Evolutionary conservation across 805 yeast genomes (phyloP), one percentile per base, ranked within the genome.

Genomic region (Kuraishia molischiana): DNA sequence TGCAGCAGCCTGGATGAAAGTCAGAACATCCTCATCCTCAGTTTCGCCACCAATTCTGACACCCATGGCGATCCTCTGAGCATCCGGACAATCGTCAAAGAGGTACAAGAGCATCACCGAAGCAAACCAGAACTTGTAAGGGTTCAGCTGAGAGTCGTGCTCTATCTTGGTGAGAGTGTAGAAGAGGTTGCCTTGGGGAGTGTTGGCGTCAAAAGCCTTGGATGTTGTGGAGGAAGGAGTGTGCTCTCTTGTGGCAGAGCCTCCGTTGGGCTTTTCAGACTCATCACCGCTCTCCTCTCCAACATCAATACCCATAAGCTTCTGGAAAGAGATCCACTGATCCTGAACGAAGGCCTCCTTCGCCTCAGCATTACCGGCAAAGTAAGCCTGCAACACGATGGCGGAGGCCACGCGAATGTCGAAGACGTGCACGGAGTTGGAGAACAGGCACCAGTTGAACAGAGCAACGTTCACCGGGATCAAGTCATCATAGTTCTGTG

Each of bases 41-140:
- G 59, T 69, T 24, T 57, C 77, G 41, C 71, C 68, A 6, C 95
- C 95, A 24, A 74, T 58, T 3, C 56, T 58, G n/a, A 85, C 63
- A 0, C 54, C 50, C 34, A 73, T 56, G 1, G 81, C 69, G 11
- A 66, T 41, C 5, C 62, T 62, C 44, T 73, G 72, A 14, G 74
- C 61, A 15, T 68, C 74, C 4, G 66, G 66, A 41, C 59, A 62
- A 29, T 72, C 80, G 38, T 72, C 74, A 43, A 87, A 70, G 2
- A 87, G 53, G 38, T 72, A 73, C 32, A 82, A 64, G 18, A 90
- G 53, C 3, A 85, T 62, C 3, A 77, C 70, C 2, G 83, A 64
- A 0, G 95, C 76, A 58, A 90, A 89, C 92, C 95, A 92, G 1
- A 77, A 59, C 49, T 78, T 76, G 53, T 87, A 92, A 0, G 99